Conservation (phyloP, 2,329 filamentous ascomycete genomes). For the Aureobasidium lini region DNA sequence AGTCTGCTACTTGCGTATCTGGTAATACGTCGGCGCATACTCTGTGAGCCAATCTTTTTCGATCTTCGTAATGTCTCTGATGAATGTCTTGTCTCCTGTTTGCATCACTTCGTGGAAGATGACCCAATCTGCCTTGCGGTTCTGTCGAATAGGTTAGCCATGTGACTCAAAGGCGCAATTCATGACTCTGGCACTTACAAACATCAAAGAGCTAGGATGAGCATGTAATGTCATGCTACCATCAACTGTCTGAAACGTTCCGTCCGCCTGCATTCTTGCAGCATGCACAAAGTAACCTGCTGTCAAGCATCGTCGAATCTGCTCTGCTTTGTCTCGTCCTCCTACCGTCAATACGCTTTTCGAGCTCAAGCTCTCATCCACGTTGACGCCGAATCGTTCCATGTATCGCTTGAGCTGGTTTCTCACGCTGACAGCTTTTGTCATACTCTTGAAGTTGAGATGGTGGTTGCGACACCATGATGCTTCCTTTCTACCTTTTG, state of each 20-base stretch:
- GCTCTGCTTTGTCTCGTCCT: constrained; percentile 52
- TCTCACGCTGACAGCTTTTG: constrained; percentile 74
- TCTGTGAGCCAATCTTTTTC: constrained; percentile 89
- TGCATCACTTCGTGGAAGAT: constrained; percentile 92
- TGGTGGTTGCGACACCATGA: constrained; percentile 83
- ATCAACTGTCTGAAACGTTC: constrained; percentile 78
- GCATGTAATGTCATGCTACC: constrained; percentile 72
- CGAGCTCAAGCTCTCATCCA: constrained; percentile 54
- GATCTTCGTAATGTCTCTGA: constrained; percentile 86
- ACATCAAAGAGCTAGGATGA: constrained; percentile 89
- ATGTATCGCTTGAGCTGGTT: constrained; percentile 81
- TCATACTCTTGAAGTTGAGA: constrained; percentile 79
- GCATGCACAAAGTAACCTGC: constrained; percentile 90
- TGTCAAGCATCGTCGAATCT: constrained; percentile 77
- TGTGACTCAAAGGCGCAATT: background rate
- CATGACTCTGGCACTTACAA: constrained; percentile 43
- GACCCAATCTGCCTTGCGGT: constrained; percentile 93
- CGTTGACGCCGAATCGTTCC: constrained; percentile 70
- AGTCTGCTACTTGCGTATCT: constrained; percentile 35
- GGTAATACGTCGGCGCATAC: constrained; percentile 79
- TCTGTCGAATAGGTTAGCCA: constrained; percentile 35
- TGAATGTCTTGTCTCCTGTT: constrained; percentile 79
- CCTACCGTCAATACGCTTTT: constrained; percentile 31
- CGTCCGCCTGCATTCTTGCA: constrained; percentile 88
- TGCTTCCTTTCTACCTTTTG: constrained; percentile 71